Evolutionary conservation across 2,329 filamentous ascomycete species (phyloP), one percentile per base, ranked within the genome.

Genomic region (Diaporthe sp.): DNA sequence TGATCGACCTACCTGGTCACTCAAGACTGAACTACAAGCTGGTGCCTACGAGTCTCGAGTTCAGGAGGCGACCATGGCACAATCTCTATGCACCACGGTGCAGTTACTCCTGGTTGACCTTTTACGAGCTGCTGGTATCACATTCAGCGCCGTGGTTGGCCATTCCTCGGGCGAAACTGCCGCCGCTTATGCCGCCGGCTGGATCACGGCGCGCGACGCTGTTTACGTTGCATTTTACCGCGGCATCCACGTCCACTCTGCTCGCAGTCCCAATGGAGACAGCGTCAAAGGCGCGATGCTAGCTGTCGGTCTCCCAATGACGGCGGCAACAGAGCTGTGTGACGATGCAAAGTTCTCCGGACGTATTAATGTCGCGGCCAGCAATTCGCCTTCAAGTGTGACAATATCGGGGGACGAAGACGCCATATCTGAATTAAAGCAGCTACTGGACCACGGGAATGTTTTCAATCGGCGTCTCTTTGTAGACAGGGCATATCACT

Each of bases 401-500:
- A 82, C 80, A 0, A 12, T 82, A 0, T 79, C 78, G 15, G 81
- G 81, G 5, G 78, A 81, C 63, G 39, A 35, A 1, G 78, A 80
- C 30, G 81, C 80, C 1, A 78, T 85, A 3, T 66, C 75, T 0
- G 73, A 81, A 13, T 68, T 80, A 0, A 73, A 79, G 65, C 72
- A 69, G 2, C 30, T 81, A 0, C 71, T 82, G 0, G 73, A 79
- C 1, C 78, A 78, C 3, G 73, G 77, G 13, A 77, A 78, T 35
- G 77, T 78, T 3, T 82, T 85, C 61, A 73, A 77, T 0, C 75
- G 82, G 2, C 53, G 74, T 0, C 78, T 87, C 0, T 78, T 80
- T 19, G 83, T 85, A 2, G 81, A 85, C 71, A 82, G 73, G 5
- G 85, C 85, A 0, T 86, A 86, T 69, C 82, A 84, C 71, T 84